Conservation (phyloP, 345 rosid species). For the Cardiospermum halicacabum region DNA sequence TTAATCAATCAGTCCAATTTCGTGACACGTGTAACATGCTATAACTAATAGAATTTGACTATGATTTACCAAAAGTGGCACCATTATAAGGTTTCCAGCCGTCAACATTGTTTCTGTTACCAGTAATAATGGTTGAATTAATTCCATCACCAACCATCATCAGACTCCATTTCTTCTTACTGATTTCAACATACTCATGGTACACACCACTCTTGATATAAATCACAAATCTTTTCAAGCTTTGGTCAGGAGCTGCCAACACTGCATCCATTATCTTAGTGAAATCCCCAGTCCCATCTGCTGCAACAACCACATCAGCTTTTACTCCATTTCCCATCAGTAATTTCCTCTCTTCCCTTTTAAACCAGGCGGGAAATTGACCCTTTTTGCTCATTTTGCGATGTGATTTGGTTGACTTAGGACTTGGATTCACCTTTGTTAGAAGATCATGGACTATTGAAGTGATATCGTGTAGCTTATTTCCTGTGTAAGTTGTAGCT, state of each 20-base stretch:
- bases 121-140: conserved; percentile 56
- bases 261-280: conserved; percentile 59
- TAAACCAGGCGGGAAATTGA: conserved; percentile 61
- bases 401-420: conserved; percentile 18
- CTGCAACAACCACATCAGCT: conserved; percentile 58
- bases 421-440: conserved; percentile 40
- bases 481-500: conserved; percentile 40
- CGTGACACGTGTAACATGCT: neutral
- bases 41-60: too few species aligned
- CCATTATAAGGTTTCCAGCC: conserved; percentile 90
- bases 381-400: conserved; percentile 7
- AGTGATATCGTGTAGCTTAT: conserved; percentile 47
- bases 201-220: conserved; percentile 65
- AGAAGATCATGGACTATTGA: conserved; percentile 48
- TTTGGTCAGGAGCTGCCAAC: conserved; percentile 55
- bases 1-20: too few species aligned
- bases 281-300: conserved; percentile 74
- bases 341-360: conserved; percentile 47
- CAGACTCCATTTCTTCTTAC: conserved; percentile 74
- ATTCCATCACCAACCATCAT: conserved; percentile 81
- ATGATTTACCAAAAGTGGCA: conserved; percentile 95
- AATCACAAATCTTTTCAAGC: conserved; percentile 46
- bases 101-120: conserved; percentile 48
- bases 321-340: conserved; percentile 30
- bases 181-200: conserved; percentile 69